Evolutionary conservation across 192 early-diverging fungal genomes (phyloP).

Genomic region (Podila epigama): DNA sequence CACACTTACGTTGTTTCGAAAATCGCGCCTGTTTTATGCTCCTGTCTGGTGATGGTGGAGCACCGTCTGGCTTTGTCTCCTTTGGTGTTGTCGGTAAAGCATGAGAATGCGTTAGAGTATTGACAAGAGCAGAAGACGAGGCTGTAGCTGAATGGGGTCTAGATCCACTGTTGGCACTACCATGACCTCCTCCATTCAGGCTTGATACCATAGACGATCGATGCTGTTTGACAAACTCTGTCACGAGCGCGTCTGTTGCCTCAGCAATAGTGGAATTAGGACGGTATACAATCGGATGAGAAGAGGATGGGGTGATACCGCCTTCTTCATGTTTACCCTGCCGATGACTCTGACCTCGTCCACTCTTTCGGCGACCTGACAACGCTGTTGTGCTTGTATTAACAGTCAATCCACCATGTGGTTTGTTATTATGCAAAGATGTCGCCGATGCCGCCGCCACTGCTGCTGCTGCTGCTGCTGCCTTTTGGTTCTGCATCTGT

Average conservation of each 20-base stretch:
- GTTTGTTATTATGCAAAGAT: neutral
- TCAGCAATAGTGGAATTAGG: conserved; percentile 37
- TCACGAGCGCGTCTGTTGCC: conserved; percentile 26
- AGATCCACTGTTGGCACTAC: neutral
- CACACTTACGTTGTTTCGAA: neutral
- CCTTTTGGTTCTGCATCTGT: neutral
- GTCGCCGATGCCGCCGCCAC: too few species aligned
- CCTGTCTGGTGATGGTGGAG: conserved; percentile 29
- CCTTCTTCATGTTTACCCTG: neutral
- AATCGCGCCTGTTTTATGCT: conserved; percentile 17
- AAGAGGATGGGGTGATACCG: too few species aligned
- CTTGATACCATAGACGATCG: neutral
- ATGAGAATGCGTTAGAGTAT: too few species aligned
- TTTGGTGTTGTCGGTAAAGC: too few species aligned
- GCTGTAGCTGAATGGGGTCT: neutral
- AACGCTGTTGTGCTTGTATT: neutral
- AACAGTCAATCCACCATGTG: neutral
- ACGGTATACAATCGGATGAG: conserved; percentile 1
- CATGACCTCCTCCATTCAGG: neutral
- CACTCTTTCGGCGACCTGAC: neutral
- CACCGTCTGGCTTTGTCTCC: neutral
- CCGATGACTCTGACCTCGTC: neutral
- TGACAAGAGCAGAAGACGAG: neutral
- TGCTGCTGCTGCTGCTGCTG: too few species aligned
- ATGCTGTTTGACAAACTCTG: conserved; percentile 29